Evolutionary conservation across 495 filamentous ascomycete species (phyloP).

Genomic region (Cenococcum geophilum): DNA sequence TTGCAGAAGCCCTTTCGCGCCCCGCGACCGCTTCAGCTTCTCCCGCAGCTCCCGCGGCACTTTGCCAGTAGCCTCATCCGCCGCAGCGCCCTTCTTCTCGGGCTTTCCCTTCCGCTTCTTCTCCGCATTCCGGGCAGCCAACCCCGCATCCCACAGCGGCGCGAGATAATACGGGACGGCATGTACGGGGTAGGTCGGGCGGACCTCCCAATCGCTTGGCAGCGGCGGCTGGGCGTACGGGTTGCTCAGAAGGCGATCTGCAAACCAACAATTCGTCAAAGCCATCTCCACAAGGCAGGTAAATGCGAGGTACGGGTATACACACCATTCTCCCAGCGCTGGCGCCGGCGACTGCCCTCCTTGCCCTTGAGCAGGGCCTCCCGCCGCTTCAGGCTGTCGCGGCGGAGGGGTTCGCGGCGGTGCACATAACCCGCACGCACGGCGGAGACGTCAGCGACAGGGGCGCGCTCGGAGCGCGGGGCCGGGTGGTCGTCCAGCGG

Average conservation of each 20-base stretch:
- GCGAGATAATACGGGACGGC: constrained; percentile 85
- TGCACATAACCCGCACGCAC: constrained; percentile 15
- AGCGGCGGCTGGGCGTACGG: constrained; percentile 78
- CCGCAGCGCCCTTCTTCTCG: constrained; percentile 29
- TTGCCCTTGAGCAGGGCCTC: constrained; percentile 85
- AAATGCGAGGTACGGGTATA: constrained; percentile 1
- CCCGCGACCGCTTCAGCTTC: constrained; percentile 64
- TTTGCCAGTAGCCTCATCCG: constrained; percentile 39
- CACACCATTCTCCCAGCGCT: constrained; percentile 93
- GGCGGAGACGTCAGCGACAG: constrained; percentile 11
- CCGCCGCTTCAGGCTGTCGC: constrained; percentile 60
- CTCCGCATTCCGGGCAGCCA: constrained; percentile 41
- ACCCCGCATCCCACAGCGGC: constrained; percentile 71
- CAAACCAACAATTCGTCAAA: background rate
- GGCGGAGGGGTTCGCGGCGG: constrained; percentile 40
- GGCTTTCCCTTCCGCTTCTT: constrained; percentile 35
- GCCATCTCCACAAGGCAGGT: background rate
- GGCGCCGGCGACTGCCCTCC: constrained; percentile 79
- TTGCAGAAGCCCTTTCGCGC: constrained; percentile 45
- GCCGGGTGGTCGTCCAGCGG: constrained; percentile 38
- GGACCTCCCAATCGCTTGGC: constrained; percentile 71
- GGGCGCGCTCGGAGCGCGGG: background rate
- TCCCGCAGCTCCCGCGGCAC: constrained; percentile 57
- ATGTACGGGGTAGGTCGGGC: constrained; percentile 69
- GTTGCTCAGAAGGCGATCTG: constrained; percentile 81